Conservation (phyloP, 73 alveolate genomes). For the Tetrahymena elliotti region DNA sequence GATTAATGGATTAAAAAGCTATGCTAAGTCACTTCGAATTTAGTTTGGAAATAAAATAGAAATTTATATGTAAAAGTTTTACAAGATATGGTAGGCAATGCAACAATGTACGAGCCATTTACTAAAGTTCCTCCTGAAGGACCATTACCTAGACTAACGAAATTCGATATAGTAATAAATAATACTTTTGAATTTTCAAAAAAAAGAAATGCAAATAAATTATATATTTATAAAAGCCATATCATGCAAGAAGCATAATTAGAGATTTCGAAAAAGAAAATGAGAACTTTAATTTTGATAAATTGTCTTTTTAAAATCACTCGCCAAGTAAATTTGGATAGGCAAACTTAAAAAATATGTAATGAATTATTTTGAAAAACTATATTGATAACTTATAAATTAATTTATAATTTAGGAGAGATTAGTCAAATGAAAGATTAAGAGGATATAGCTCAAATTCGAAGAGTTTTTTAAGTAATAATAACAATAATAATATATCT, state of each 20-base stretch:
- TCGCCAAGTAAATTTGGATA: background rate
- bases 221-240: background rate
- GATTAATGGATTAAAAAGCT: background rate
- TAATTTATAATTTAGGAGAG: background rate
- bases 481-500: background rate
- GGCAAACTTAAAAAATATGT: background rate
- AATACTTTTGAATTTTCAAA: background rate
- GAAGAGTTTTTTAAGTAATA: background rate
- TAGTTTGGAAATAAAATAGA: background rate
- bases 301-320: background rate
- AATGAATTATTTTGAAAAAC: background rate
- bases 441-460: background rate
- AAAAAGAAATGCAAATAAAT: background rate
- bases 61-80: background rate
- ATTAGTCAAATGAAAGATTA: background rate
- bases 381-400: background rate
- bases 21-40: background rate
- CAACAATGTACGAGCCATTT: background rate
- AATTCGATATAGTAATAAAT: background rate
- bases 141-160: background rate
- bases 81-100: background rate
- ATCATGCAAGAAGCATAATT: background rate
- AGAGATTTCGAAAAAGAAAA: background rate
- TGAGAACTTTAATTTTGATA: background rate
- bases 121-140: background rate